Evolutionary conservation across 116 monocot genomes (phyloP).

Genomic region (Trichopus zeylanicus): DNA sequence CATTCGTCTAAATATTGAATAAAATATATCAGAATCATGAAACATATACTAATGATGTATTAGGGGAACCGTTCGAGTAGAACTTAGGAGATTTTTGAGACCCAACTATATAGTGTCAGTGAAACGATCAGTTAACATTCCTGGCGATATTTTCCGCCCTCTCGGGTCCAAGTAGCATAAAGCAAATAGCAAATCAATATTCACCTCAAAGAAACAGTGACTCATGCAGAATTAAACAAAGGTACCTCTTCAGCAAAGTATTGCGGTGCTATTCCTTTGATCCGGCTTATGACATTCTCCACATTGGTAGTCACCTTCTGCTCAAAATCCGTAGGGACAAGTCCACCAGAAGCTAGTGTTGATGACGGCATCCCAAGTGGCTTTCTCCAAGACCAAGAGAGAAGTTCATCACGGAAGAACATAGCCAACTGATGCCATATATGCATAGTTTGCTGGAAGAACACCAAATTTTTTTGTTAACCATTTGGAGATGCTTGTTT

Average conservation of each 20-base stretch:
- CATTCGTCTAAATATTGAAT: no score
- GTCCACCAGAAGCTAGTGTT: constrained; percentile 38
- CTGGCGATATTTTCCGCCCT: no score
- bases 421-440: constrained; percentile 96
- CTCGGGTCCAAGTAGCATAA: neutral
- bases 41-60: no score
- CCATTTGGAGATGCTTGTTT: no score
- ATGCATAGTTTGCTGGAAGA: constrained; percentile 89
- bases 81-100: no score
- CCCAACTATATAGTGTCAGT: no score
- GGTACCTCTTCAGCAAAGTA: constrained; percentile 76
- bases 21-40: no score
- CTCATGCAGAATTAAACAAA: constrained; percentile 2
- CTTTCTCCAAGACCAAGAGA: constrained; percentile 97
- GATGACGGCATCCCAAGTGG: constrained; percentile 75
- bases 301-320: constrained; percentile 90
- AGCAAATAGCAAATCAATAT: neutral
- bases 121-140: no score
- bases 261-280: constrained; percentile 81
- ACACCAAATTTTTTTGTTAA: no score
- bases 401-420: constrained; percentile 93
- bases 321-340: constrained; percentile 69
- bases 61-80: no score
- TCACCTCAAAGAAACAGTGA: neutral
- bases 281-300: constrained; percentile 71